These are phyloP conservation scores for Penicillium oxalicum DNA, from an alignment of 2,329 filamentous ascomycete species.

Conservation along the genomic window DNA sequence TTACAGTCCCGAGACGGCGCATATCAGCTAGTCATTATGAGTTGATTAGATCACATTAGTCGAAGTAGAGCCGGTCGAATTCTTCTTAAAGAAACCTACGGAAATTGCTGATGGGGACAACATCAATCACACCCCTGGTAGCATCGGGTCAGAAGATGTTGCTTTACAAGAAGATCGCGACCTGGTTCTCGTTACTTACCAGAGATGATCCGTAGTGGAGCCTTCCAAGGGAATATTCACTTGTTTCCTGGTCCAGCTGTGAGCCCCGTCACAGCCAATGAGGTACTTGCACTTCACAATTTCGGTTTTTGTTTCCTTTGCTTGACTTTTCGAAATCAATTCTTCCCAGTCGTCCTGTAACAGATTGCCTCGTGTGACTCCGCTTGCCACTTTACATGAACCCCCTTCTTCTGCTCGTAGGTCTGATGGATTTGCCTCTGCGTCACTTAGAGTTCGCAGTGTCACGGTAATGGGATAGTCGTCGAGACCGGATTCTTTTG, in stretches of 20 bases:
- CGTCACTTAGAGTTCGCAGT: conserved; percentile 52
- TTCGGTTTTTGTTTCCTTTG: conserved; percentile 26
- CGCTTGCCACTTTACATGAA: conserved; percentile 39
- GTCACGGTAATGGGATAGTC: conserved; percentile 58
- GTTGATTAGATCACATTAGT: conserved; percentile 3
- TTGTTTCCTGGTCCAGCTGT: conserved; percentile 57
- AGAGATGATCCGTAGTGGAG: conserved; percentile 44
- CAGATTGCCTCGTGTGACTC: conserved; percentile 57
- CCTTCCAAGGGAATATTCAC: conserved; percentile 54
- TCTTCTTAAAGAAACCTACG: conserved; percentile 13
- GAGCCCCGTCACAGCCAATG: conserved; percentile 63
- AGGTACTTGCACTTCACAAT: conserved; percentile 56
- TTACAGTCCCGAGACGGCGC: conserved; percentile 49
- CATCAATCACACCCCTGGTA: conserved; percentile 44
- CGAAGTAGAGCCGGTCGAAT: background rate
- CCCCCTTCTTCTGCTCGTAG: conserved; percentile 16
- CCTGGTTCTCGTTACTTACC: conserved; percentile 15
- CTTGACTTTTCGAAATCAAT: conserved; percentile 29
- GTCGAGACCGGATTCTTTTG: conserved; percentile 40
- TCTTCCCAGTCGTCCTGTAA: conserved; percentile 53
- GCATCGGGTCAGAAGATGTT: background rate
- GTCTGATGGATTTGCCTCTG: conserved; percentile 52
- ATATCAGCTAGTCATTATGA: conserved; percentile 42
- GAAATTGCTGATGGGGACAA: conserved; percentile 45
- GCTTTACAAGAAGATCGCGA: too few species aligned